Evolutionary conservation across 2,329 filamentous ascomycete species (phyloP).

Genomic region (Samsoniella hepiali): DNA sequence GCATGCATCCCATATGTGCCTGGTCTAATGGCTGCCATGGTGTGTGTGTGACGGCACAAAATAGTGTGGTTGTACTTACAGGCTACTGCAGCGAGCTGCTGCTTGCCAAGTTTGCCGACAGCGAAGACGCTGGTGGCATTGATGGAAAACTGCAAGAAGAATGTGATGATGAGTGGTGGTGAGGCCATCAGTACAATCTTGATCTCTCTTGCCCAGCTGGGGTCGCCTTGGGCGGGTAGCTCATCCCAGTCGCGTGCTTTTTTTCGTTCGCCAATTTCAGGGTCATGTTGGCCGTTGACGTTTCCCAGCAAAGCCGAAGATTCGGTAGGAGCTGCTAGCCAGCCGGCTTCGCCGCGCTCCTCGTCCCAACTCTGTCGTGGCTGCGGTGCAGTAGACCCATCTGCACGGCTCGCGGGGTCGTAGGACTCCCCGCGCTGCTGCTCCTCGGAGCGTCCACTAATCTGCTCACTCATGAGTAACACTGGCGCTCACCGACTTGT

Average conservation of each 20-base stretch:
- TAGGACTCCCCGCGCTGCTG: conserved; percentile 1
- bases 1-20: neutral
- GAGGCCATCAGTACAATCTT: conserved; percentile 75
- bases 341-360: neutral
- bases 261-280: conserved; percentile 9
- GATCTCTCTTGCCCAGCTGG: conserved; percentile 50
- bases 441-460: conserved; percentile 1
- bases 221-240: conserved; percentile 2
- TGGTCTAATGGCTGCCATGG: neutral
- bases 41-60: neutral
- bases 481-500: neutral
- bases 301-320: conserved; percentile 3
- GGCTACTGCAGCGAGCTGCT: conserved; percentile 47
- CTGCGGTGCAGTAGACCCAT: neutral
- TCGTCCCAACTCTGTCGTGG: no score
- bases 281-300: neutral
- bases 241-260: conserved; percentile 12
- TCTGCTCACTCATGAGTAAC: neutral
- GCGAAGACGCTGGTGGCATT: conserved; percentile 78
- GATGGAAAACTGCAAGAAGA: conserved; percentile 77
- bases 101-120: conserved; percentile 70
- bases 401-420: neutral
- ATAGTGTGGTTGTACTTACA: conserved; percentile 28
- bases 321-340: neutral
- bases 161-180: conserved; percentile 65